phyloP scores from a whole-genome alignment of 2,329 filamentous ascomycete species.

The Chalaropsis thielavioides region DNA sequence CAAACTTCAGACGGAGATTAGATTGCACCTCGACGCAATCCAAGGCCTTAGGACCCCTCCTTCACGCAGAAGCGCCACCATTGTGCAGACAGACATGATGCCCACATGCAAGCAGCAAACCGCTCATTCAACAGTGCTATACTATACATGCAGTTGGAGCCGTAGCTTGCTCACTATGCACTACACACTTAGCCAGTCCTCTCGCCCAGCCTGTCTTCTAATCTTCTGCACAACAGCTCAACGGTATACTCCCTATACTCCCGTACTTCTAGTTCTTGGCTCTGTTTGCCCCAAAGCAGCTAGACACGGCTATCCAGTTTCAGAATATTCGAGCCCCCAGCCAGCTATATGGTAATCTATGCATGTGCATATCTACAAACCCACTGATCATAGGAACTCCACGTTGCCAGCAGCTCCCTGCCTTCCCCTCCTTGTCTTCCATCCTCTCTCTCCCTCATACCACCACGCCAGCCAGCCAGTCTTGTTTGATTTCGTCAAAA shows the following conservation, averaged over 20 bases:
- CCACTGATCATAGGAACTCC: not conserved
- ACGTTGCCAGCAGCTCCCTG: not conserved
- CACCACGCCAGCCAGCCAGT: too few species aligned
- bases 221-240: not conserved
- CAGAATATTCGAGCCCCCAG: not conserved
- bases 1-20: conserved; percentile 7
- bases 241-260: not conserved
- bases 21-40: not conserved
- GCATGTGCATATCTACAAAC: not conserved
- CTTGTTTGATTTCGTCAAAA: not conserved
- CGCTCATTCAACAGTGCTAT: not conserved
- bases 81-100: not conserved
- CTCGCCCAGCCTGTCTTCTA: not conserved
- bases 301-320: not conserved
- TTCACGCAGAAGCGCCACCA: not conserved
- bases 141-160: not conserved
- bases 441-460: not conserved
- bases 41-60: not conserved
- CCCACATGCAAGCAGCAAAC: not conserved
- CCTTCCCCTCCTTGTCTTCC: not conserved
- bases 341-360: too few species aligned
- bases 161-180: not conserved
- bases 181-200: not conserved
- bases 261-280: not conserved
- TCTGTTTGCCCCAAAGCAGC: not conserved